Base-by-base conservation (phyloP, 2,329 filamentous ascomycete genomes). In the Penicillium sp. region DNA sequence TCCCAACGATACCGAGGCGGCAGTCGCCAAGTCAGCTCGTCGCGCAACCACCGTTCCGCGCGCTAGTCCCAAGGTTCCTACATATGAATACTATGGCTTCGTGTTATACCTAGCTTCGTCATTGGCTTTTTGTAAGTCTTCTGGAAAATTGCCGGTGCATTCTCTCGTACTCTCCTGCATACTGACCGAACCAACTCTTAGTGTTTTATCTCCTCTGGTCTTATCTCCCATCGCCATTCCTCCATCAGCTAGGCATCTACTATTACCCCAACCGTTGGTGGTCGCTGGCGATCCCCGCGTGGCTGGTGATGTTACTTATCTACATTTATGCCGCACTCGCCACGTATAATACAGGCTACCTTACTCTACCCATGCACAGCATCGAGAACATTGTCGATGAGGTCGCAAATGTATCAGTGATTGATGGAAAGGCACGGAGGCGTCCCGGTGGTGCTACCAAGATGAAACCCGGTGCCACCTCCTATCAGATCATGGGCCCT, bases 191-290 rank as follows among this genome's bases (percentile, higher is more conserved):
- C 2, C 17, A 41, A 17, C 44, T 4, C 35, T 3, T 3, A 77
- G 75, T 86, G 12, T 82, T 87, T 59, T 88, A 88, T 70, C 74
- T 88, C 22, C 77, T 88, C 11, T 97, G 92, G 94, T 89, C 89
- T 14, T 97, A 94, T 75, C 85, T 97, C 6, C 94, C 94, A 0
- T 90, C 89, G 25, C 91, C 92, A 0, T 91, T 97, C 72, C 82
- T 99, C 41, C 91, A 96, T 72, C 90, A 90, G 56, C 83, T 99
- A 54, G 93, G 94, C 19, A 96, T 99, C 55, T 88, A 91, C 77
- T 97, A 97, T 80, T 99, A 97, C 68, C 94, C 94, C 1, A 91
- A 97, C 73, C 86, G 94, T 45, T 99, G 94, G 94, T 99, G 94
- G 94, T 90, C 90, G 45, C 83, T 99, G 19, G 94, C 94, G 1